Conservation (phyloP, 2,329 filamentous ascomycete species). For the Paracorniculantispora psalliotae region DNA sequence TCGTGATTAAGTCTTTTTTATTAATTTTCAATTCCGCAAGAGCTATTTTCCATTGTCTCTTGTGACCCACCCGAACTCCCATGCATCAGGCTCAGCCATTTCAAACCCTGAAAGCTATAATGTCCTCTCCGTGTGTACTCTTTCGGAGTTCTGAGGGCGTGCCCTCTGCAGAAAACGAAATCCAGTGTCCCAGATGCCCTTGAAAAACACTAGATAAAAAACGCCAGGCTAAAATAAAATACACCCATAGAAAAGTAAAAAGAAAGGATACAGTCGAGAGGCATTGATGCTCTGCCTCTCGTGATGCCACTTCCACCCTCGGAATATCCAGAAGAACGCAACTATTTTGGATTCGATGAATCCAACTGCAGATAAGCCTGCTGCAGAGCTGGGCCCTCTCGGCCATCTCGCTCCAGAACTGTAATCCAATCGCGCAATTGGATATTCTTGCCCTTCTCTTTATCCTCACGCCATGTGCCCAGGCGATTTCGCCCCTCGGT, state of each 20-base stretch:
- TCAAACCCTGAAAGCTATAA: neutral
- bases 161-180: slow-evolving; percentile 1
- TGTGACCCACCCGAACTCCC: slow-evolving; percentile 6
- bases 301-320: neutral
- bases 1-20: neutral
- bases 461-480: slow-evolving; percentile 75
- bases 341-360: slow-evolving; percentile 39
- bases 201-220: neutral
- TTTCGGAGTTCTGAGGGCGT: neutral
- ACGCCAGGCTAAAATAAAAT: slow-evolving; percentile 32
- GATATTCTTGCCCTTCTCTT: slow-evolving; percentile 69
- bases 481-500: slow-evolving; percentile 57
- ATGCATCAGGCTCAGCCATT: slow-evolving; percentile 3
- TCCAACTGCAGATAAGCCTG: slow-evolving; percentile 51
- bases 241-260: slow-evolving; percentile 22
- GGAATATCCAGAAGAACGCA: slow-evolving; percentile 17
- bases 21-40: slow-evolving; percentile 7
- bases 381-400: slow-evolving; percentile 59
- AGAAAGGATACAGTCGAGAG: slow-evolving; percentile 16
- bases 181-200: neutral
- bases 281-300: neutral
- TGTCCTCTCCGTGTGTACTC: neutral
- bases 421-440: slow-evolving; percentile 79
- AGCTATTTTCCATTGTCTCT: slow-evolving; percentile 5
- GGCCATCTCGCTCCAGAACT: slow-evolving; percentile 74